phyloP scores from a whole-genome alignment of 2,329 filamentous ascomycete species.

The Penicillium sp. region DNA sequence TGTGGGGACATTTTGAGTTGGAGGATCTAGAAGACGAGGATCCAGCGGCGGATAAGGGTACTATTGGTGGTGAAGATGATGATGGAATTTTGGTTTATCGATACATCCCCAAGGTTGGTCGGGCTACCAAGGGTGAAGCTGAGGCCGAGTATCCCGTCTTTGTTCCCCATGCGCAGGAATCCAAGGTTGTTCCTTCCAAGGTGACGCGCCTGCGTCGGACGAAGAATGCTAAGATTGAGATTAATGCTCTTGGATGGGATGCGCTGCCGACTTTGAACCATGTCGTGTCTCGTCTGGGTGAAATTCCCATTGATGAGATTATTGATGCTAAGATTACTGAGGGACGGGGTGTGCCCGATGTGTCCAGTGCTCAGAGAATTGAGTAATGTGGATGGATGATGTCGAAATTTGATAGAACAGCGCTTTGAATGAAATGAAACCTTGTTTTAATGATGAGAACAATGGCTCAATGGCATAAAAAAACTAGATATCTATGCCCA shows the following conservation, averaged over 20 bases:
- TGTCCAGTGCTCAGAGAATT: constrained; percentile 38
- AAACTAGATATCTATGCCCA: no score
- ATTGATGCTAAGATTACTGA: constrained; percentile 63
- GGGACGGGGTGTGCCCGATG: constrained; percentile 57
- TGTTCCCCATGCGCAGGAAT: constrained; percentile 40
- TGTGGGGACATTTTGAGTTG: constrained; percentile 48
- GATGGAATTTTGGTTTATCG: constrained; percentile 61
- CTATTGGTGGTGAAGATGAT: constrained; percentile 41
- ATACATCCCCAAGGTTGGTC: constrained; percentile 63
- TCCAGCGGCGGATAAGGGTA: constrained; percentile 27
- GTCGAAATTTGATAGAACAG: not conserved
- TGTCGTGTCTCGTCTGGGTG: constrained; percentile 58
- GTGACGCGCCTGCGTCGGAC: constrained; percentile 36
- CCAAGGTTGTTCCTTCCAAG: constrained; percentile 37
- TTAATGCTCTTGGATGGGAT: constrained; percentile 60
- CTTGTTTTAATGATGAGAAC: not conserved
- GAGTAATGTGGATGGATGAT: constrained; percentile 15
- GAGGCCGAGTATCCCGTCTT: constrained; percentile 62
- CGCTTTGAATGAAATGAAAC: not conserved
- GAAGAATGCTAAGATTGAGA: constrained; percentile 53
- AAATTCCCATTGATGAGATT: constrained; percentile 64
- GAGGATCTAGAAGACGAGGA: constrained; percentile 43
- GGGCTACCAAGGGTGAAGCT: constrained; percentile 53
- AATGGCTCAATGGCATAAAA: no score
- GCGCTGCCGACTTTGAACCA: constrained; percentile 67